Conservation (phyloP, 2,329 filamentous ascomycete species). For the Tolypocladium ophioglossoides region DNA sequence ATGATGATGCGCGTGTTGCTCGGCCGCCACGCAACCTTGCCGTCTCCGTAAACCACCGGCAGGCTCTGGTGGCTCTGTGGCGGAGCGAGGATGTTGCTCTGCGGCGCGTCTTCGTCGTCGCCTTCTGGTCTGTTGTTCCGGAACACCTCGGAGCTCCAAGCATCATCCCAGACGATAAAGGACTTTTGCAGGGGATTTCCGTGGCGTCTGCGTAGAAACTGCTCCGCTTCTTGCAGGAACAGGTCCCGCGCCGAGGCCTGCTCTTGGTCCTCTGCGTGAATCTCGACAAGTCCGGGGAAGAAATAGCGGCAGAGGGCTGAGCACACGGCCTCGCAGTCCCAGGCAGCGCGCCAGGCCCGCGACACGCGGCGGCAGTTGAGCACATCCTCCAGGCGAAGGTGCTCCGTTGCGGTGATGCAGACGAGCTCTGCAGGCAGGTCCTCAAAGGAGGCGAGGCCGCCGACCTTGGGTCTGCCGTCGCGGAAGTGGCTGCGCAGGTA, state of each 20-base stretch:
- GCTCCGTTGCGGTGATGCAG: conserved; percentile 8
- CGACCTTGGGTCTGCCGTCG: background rate
- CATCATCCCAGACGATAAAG: conserved; percentile 7
- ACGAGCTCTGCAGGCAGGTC: conserved; percentile 18
- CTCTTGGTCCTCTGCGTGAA: background rate
- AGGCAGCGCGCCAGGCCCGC: conserved; percentile 13
- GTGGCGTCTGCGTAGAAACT: conserved; percentile 6
- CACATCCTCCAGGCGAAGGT: conserved; percentile 14
- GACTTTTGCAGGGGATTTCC: background rate
- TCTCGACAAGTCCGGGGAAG: conserved; percentile 16
- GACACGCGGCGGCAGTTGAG: conserved; percentile 14
- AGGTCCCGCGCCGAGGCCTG: conserved; percentile 1
- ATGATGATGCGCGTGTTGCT: conserved; percentile 9
- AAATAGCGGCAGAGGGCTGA: conserved; percentile 11
- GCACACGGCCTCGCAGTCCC: conserved; percentile 13
- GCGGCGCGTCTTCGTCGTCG: background rate
- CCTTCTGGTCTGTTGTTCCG: background rate
- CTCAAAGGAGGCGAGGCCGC: conserved; percentile 12
- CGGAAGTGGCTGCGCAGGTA: conserved; percentile 13
- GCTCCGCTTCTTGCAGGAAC: conserved; percentile 5
- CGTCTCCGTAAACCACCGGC: conserved; percentile 10
- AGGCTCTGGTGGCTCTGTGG: too few species aligned
- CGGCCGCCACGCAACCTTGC: conserved; percentile 17
- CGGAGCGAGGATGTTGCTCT: background rate
- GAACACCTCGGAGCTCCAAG: conserved; percentile 4